phyloP scores from a whole-genome alignment of 352 stramenopile genomes.

The Peronospora farinosa region DNA sequence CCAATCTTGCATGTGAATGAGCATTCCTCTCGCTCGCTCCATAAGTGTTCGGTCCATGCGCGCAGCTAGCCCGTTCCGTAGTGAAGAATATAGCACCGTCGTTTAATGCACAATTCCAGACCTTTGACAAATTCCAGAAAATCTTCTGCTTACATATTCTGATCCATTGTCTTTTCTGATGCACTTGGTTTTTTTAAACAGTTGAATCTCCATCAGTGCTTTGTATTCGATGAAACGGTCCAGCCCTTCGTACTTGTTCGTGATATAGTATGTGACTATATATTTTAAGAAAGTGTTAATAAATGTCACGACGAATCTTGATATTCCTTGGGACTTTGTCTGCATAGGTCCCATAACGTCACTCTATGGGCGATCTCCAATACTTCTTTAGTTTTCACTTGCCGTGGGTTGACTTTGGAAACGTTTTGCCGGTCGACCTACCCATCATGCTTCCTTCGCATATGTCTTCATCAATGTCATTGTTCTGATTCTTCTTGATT shows the following conservation, averaged over 20 bases:
- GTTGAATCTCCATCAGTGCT: no score
- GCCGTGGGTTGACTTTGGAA: not conserved
- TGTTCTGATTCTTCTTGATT: not conserved
- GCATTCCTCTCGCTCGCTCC: no score
- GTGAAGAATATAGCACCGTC: no score
- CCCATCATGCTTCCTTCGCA: not conserved
- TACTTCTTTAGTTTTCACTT: not conserved
- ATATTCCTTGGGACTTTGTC: not conserved
- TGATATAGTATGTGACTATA: slow-evolving; percentile 18
- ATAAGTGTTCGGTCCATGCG: no score
- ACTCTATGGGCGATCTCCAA: not conserved
- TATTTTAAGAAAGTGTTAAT: slow-evolving; percentile 23
- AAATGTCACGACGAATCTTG: slow-evolving; percentile 9
- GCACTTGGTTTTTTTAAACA: no score
- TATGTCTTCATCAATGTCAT: not conserved
- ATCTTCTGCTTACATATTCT: no score
- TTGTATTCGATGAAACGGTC: no score
- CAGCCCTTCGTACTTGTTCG: slow-evolving; percentile 14
- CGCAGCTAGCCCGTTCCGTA: no score
- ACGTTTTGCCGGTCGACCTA: not conserved
- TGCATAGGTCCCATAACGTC: slow-evolving; percentile 10
- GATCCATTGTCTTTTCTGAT: no score
- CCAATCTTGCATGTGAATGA: no score
- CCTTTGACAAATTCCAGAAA: no score
- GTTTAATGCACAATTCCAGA: no score